These are phyloP conservation scores for Oropetium thomaeum DNA, from an alignment of 176 grass and related monocot species.

Conservation along the genomic window DNA sequence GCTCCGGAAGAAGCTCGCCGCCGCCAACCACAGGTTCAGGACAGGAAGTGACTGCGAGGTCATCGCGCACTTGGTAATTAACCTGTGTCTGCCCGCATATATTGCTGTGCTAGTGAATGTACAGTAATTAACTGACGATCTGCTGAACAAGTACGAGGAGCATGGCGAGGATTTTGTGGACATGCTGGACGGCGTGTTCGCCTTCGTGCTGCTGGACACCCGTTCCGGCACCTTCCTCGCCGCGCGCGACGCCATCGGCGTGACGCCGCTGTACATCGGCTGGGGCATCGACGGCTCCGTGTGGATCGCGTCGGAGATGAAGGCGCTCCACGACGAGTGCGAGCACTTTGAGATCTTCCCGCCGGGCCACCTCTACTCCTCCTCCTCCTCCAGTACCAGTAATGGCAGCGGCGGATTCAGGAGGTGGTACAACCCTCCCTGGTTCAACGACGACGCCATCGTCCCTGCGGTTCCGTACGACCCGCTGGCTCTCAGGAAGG, in stretches of 20 bases:
- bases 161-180: conserved; percentile 73
- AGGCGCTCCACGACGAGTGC: conserved; percentile 72
- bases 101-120: too few relatives aligned
- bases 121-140: not conserved
- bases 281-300: conserved; percentile 85
- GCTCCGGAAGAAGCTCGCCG: conserved; percentile 42
- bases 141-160: conserved; percentile 48
- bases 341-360: conserved; percentile 86
- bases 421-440: conserved; percentile 83
- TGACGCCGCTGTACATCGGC: conserved; percentile 83
- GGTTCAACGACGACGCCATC: conserved; percentile 40
- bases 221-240: conserved; percentile 54
- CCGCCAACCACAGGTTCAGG: conserved; percentile 52
- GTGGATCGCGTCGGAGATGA: conserved; percentile 93
- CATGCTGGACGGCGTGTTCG: conserved; percentile 88
- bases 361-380: conserved; percentile 81
- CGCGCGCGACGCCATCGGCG: conserved; percentile 75
- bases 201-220: conserved; percentile 69
- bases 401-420: conserved; percentile 37
- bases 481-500: conserved; percentile 51
- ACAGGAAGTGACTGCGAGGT: conserved; percentile 94
- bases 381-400: too few relatives aligned
- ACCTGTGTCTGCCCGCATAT: too few relatives aligned
- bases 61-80: conserved; percentile 86
- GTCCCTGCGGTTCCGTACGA: conserved; percentile 51